Percentiles rank a stretch among this genome's conserved stretches.
These are phyloP conservation scores for Allium sativum DNA, from an alignment of 106 monocot species.

Conservation along the genomic window DNA sequence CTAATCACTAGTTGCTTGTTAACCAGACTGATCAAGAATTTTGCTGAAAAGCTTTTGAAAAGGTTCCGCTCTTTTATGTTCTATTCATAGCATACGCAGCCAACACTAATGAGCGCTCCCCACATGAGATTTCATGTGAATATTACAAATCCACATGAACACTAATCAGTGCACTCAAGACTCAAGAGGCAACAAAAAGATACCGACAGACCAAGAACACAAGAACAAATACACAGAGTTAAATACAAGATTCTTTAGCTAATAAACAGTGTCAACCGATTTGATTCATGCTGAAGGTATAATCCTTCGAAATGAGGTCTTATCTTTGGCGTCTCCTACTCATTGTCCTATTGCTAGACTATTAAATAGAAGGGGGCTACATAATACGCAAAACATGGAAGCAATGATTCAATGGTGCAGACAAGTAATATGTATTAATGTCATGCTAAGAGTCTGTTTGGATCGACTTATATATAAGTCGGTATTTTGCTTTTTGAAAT, in stretches of 20 bases:
- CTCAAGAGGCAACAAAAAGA: constrained; percentile 6
- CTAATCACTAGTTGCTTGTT: no score
- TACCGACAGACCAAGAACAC: constrained; percentile 5
- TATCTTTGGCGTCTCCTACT: neutral
- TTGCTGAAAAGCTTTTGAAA: no score
- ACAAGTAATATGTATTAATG: no score
- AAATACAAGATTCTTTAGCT: constrained; percentile 2
- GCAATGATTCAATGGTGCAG: no score
- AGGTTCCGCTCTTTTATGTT: no score
- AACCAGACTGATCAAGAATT: no score
- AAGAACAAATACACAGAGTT: constrained; percentile 12
- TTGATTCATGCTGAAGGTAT: neutral
- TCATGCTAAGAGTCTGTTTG: no score
- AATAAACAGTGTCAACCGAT: neutral
- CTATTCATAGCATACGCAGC: no score
- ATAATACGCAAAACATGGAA: no score
- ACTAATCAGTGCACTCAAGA: constrained; percentile 3
- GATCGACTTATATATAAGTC: no score
- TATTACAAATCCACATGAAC: constrained; percentile 3
- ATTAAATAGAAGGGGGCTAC: no score
- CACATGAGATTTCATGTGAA: constrained; percentile 6
- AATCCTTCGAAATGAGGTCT: constrained; percentile 9
- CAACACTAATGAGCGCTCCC: neutral
- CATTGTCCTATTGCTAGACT: neutral
- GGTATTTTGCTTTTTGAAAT: no score